A percentile compares a stretch with the other conserved stretches of the same genome.
phyloP scores from a whole-genome alignment of 2,329 filamentous ascomycete genomes.

The Trematosphaeria pertusa region DNA sequence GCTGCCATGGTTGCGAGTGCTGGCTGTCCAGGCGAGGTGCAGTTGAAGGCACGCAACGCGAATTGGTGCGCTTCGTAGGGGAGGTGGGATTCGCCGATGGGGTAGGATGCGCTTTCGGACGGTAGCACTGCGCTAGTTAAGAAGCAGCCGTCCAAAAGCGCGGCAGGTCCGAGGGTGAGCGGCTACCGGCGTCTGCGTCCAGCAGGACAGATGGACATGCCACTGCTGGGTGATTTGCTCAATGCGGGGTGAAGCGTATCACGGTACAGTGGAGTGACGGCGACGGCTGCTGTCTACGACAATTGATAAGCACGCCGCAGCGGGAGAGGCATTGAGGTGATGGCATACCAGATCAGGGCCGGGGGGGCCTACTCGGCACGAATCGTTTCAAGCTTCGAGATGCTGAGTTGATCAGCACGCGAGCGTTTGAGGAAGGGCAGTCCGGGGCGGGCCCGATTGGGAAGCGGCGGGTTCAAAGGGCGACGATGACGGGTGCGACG shows the following conservation, averaged over 20 bases:
- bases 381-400: conserved; percentile 5
- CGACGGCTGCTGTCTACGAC: conserved; percentile 17
- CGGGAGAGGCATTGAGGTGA: conserved; percentile 10
- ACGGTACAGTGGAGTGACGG: conserved; percentile 21
- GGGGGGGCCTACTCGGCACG: conserved; percentile 3
- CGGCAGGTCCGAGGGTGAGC: conserved; percentile 13
- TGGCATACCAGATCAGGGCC: conserved; percentile 16
- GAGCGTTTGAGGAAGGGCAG: conserved; percentile 21
- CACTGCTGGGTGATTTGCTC: conserved; percentile 4
- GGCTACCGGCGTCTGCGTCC: conserved; percentile 8
- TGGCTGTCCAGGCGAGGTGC: conserved; percentile 16
- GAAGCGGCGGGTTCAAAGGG: conserved; percentile 34
- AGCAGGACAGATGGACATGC: conserved; percentile 7
- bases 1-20: conserved; percentile 49
- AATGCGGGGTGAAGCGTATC: conserved; percentile 21
- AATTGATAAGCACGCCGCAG: conserved; percentile 22
- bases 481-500: conserved; percentile 22
- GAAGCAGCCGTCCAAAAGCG: conserved; percentile 19
- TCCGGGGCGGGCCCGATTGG: conserved; percentile 15
- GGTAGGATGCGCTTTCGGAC: conserved; percentile 5
- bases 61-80: conserved; percentile 5
- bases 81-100: conserved; percentile 10
- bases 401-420: conserved; percentile 34
- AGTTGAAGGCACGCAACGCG: conserved; percentile 39
- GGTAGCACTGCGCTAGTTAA: conserved; percentile 13